These are phyloP conservation scores for Penicillium soppii DNA, from an alignment of 495 filamentous ascomycete genomes.

Conservation along the genomic window DNA sequence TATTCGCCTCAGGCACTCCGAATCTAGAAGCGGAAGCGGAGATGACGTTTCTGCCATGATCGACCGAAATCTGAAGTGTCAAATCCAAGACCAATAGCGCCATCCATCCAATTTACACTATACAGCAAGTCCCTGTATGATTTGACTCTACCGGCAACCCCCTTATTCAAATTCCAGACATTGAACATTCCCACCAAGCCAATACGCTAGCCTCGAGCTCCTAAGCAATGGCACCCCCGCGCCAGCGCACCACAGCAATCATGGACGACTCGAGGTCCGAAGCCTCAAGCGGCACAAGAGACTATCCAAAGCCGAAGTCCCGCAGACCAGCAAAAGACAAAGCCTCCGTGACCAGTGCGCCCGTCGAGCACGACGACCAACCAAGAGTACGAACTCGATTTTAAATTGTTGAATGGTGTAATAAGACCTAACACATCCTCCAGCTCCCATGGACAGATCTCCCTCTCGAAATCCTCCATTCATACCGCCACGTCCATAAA, in stretches of 20 bases:
- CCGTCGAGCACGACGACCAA: slow-evolving; percentile 32
- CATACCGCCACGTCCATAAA: slow-evolving; percentile 76
- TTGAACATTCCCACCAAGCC: slow-evolving; percentile 7
- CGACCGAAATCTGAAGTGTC: slow-evolving; percentile 23
- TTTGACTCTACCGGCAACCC: background rate
- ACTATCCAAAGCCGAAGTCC: slow-evolving; percentile 37
- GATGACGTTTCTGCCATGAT: slow-evolving; percentile 37
- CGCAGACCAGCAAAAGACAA: slow-evolving; percentile 33
- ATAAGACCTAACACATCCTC: background rate
- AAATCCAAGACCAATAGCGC: background rate
- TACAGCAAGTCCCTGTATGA: background rate
- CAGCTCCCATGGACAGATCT: slow-evolving; percentile 78
- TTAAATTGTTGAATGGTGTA: too few species aligned
- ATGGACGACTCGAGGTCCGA: slow-evolving; percentile 56
- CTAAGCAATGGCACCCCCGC: slow-evolving; percentile 49
- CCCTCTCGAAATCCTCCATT: slow-evolving; percentile 69
- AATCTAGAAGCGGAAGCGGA: background rate
- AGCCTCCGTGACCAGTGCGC: slow-evolving; percentile 37
- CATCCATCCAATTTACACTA: background rate
- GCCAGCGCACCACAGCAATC: slow-evolving; percentile 41
- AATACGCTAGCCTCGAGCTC: slow-evolving; percentile 5
- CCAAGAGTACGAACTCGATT: slow-evolving; percentile 32
- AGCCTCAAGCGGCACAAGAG: slow-evolving; percentile 51
- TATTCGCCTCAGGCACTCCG: slow-evolving; percentile 1
- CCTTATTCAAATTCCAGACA: background rate